Base-by-base conservation (phyloP, 495 filamentous ascomycete genomes). In the Penicillium daleae region DNA sequence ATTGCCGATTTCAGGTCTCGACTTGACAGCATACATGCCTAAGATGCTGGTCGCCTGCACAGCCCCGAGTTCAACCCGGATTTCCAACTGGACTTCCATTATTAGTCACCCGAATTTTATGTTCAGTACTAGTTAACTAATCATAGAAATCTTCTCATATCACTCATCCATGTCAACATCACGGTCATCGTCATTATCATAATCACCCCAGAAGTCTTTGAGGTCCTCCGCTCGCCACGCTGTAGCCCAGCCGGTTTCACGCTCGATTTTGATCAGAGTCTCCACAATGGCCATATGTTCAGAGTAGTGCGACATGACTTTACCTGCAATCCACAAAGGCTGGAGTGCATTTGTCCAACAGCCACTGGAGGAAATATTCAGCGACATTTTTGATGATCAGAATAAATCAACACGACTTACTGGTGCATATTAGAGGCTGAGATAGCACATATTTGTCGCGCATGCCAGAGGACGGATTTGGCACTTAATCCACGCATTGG, bases 301-400 rank as follows among this genome's bases (percentile, higher is more conserved):
- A 1, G 71, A 74, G 50, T 73, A 69, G 66, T 82, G 78, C 10
- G 75, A 80, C 66, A 81, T 74, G 15, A 75, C 66, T 57, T 74
- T 75, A 6, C 80, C 80, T 3, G 80, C 80, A 22, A 81, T 65
- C 77, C 76, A 82, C 17, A 81, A 71, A 19, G 80, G 78, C 56
- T 82, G 80, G 3, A 82, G 74, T 10, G 77, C 75, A 67, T 81
- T 81, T 6, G 75, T 81, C 71, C 77, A 74, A 60, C 78, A 78
- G 17, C 78, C 78, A 65, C 78, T 76, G 63, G 6, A 24, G 4
- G 22, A n/a, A 21, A 1, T 31, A 50, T 15, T 22, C 58, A 31
- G 40, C 27, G 19, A 27, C 13, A 1, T 19, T 53, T 39, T 6
- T 26, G 12, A 6, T 24, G 12, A 12, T 21, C 40, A 42, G 5